phyloP scores from a whole-genome alignment of 2,329 filamentous ascomycete species.

The Herpomyces periplanetae region DNA sequence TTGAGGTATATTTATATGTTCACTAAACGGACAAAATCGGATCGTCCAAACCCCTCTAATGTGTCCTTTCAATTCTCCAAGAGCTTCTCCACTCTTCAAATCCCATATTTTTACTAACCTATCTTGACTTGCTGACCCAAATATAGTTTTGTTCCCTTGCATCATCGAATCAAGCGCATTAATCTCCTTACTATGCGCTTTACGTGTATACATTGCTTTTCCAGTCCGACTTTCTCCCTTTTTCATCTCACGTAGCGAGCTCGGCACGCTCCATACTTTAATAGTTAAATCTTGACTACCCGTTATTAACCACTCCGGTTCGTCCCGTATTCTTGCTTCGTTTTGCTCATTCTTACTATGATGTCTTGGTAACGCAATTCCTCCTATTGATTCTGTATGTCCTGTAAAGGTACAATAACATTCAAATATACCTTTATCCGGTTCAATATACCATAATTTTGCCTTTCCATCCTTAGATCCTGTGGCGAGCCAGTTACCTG shows the following conservation, averaged over 20 bases:
- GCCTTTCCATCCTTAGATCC: slow-evolving; percentile 91
- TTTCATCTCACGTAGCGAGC: slow-evolving; percentile 12
- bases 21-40: slow-evolving; percentile 43
- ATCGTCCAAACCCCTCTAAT: slow-evolving; percentile 86
- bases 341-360: slow-evolving; percentile 28
- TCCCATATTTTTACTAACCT: slow-evolving; percentile 93
- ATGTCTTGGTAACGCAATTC: slow-evolving; percentile 50
- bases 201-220: slow-evolving; percentile 42
- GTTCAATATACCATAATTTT: slow-evolving; percentile 54
- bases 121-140: slow-evolving; percentile 85
- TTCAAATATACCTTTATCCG: slow-evolving; percentile 27
- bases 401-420: slow-evolving; percentile 53
- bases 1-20: slow-evolving; percentile 29
- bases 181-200: slow-evolving; percentile 95
- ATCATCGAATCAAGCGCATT: slow-evolving; percentile 76
- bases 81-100: slow-evolving; percentile 46
- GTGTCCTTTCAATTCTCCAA: slow-evolving; percentile 67
- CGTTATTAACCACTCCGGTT: slow-evolving; percentile 50
- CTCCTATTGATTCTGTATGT: slow-evolving; percentile 70
- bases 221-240: slow-evolving; percentile 14
- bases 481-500: slow-evolving; percentile 77
- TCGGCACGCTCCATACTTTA: slow-evolving; percentile 69
- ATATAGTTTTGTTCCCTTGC: slow-evolving; percentile 30
- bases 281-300: slow-evolving; percentile 83
- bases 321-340: no score